Percentiles rank a stretch among this genome's conserved stretches.
These are phyloP conservation scores for Drechslera avenae DNA, from an alignment of 2,329 filamentous ascomycete genomes.

Conservation along the genomic window DNA sequence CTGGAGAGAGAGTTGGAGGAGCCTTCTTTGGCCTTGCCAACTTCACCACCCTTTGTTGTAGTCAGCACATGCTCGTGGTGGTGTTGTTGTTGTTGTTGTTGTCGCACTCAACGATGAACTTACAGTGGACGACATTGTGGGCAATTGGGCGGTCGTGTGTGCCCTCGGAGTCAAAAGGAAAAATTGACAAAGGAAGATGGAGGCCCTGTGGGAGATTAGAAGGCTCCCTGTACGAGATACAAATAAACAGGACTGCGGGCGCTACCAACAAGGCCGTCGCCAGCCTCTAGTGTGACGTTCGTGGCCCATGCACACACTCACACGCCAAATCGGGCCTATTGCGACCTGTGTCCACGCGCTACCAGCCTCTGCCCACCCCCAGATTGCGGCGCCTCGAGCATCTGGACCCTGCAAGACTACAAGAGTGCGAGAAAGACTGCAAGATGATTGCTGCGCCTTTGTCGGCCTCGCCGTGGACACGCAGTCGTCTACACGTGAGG, in stretches of 20 bases:
- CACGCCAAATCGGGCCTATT: conserved; percentile 18
- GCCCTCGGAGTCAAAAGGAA: conserved; percentile 9
- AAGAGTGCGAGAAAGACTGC: too few species aligned
- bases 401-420: conserved; percentile 19
- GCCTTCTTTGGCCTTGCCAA: conserved; percentile 25
- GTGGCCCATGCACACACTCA: conserved; percentile 19
- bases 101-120: conserved; percentile 1
- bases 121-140: conserved; percentile 33
- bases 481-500: conserved; percentile 6
- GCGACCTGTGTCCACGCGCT: conserved; percentile 7
- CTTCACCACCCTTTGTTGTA: conserved; percentile 26
- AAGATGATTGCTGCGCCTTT: neutral
- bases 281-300: conserved; percentile 22
- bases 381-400: conserved; percentile 5
- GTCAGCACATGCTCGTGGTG: conserved; percentile 6
- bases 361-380: conserved; percentile 13
- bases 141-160: conserved; percentile 13
- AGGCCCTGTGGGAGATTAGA: conserved; percentile 1
- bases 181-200: conserved; percentile 12
- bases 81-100: neutral
- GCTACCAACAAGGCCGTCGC: conserved; percentile 21
- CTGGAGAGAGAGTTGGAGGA: conserved; percentile 56
- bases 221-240: conserved; percentile 17
- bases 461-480: conserved; percentile 1
- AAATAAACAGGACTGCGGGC: conserved; percentile 27